Conservation (phyloP, 768 basidiomycete species). For the Termitomyces titanicus region DNA sequence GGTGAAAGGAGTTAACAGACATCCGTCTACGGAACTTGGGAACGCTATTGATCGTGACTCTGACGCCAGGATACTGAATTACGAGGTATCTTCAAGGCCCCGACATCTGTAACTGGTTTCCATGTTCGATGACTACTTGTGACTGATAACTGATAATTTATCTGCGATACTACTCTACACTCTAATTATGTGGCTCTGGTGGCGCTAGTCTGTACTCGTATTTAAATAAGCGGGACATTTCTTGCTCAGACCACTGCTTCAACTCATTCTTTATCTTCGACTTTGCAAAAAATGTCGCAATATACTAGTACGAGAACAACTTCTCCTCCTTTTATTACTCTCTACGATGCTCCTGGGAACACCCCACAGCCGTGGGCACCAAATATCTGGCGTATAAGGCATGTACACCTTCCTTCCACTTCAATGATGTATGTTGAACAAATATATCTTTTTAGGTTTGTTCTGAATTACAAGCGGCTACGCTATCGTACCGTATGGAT, state of each 20-base stretch:
- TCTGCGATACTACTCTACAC: neutral
- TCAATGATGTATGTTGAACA: neutral
- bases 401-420: conserved; percentile 1
- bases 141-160: conserved; percentile 7
- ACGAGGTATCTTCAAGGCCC: neutral
- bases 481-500: conserved; percentile 69
- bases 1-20: conserved; percentile 1
- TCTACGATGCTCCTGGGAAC: conserved; percentile 65
- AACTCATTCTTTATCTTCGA: neutral
- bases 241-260: neutral
- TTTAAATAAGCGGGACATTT: conserved; percentile 1
- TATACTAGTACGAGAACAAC: conserved; percentile 16
- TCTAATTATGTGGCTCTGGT: neutral
- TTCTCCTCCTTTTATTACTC: conserved; percentile 46
- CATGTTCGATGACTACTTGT: conserved; percentile 9
- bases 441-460: conserved; percentile 39
- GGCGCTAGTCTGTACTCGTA: neutral
- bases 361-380: conserved; percentile 72
- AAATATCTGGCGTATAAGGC: conserved; percentile 73
- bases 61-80: conserved; percentile 1
- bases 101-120: neutral
- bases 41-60: neutral
- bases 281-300: conserved; percentile 13
- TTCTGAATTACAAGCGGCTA: conserved; percentile 75
- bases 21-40: neutral